Evolutionary conservation across 805 yeast genomes (phyloP).

Genomic region (Candida caryicola): DNA sequence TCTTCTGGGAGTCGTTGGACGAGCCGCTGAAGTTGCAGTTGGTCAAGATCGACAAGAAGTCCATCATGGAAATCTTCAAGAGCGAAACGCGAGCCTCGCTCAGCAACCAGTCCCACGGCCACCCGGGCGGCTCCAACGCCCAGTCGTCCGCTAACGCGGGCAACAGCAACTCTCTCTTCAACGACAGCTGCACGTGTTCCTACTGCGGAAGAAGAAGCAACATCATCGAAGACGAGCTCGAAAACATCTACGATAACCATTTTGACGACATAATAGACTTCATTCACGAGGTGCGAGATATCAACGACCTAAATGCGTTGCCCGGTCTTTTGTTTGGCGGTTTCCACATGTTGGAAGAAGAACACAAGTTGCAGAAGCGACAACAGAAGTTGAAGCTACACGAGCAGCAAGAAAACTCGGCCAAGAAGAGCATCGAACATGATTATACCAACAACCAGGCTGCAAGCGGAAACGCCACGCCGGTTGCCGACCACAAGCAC

Average conservation of each 20-base stretch:
- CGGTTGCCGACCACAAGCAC: too few species aligned
- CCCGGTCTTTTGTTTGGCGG: constrained; percentile 37
- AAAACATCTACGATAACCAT: constrained; percentile 65
- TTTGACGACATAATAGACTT: constrained; percentile 47
- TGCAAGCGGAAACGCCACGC: too few species aligned
- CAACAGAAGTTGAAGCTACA: constrained; percentile 9
- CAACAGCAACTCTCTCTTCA: constrained; percentile 2
- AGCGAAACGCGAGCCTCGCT: constrained; percentile 29
- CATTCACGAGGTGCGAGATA: constrained; percentile 38
- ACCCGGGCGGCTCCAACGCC: constrained; percentile 8
- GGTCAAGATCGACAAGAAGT: constrained; percentile 63
- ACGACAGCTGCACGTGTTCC: constrained; percentile 58
- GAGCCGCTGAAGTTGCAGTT: constrained; percentile 60
- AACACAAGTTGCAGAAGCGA: constrained; percentile 27
- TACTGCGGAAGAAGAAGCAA: constrained; percentile 73
- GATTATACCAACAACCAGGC: constrained; percentile 4
- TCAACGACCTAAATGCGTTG: constrained; percentile 34
- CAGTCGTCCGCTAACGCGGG: constrained; percentile 5
- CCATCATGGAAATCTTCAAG: constrained; percentile 62
- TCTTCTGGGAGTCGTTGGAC: constrained; percentile 65
- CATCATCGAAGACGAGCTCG: constrained; percentile 74
- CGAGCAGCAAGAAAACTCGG: not conserved
- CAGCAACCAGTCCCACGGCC: constrained; percentile 6
- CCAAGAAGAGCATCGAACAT: too few species aligned
- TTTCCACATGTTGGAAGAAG: constrained; percentile 34